phyloP scores from a whole-genome alignment of 371 early-diverging fungal genomes.

The Mucor indicus region DNA sequence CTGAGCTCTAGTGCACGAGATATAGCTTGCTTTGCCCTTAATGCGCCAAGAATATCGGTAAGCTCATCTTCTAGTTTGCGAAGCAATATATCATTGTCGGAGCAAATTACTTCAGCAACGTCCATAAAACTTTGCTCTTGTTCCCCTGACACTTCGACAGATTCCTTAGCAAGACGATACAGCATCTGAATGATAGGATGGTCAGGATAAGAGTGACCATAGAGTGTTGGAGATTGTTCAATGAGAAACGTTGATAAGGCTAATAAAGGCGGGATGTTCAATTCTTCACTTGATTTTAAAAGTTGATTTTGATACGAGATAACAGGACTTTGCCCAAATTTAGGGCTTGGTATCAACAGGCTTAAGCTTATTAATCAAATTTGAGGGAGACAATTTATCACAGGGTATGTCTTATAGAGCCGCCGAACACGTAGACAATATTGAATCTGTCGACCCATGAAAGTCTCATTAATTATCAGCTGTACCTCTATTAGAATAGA shows the following conservation, averaged over 20 bases:
- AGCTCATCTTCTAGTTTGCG: no score
- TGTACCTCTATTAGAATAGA: no score
- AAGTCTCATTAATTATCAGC: no score
- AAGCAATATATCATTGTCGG: slow-evolving; percentile 16
- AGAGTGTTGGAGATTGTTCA: slow-evolving; percentile 15
- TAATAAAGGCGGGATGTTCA: slow-evolving; percentile 12
- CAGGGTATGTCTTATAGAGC: no score
- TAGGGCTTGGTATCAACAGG: no score
- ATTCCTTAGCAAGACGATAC: slow-evolving; percentile 1
- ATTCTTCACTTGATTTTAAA: slow-evolving; percentile 2
- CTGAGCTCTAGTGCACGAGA: no score
- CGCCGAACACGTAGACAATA: no score
- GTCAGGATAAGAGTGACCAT: slow-evolving; percentile 10
- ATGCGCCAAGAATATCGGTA: no score
- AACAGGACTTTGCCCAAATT: slow-evolving; percentile 13
- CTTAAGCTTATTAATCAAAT: no score
- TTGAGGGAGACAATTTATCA: no score
- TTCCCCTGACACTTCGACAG: slow-evolving; percentile 6
- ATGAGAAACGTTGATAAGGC: slow-evolving; percentile 12
- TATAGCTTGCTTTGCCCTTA: no score
- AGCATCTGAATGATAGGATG: slow-evolving; percentile 7
- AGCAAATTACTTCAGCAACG: slow-evolving; percentile 12
- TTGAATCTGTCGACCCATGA: no score
- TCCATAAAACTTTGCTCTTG: slow-evolving; percentile 6
- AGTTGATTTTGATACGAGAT: slow-evolving; percentile 9